These are phyloP conservation scores for Ramalina peruviana DNA, from an alignment of 495 filamentous ascomycete species.

Conservation along the genomic window DNA sequence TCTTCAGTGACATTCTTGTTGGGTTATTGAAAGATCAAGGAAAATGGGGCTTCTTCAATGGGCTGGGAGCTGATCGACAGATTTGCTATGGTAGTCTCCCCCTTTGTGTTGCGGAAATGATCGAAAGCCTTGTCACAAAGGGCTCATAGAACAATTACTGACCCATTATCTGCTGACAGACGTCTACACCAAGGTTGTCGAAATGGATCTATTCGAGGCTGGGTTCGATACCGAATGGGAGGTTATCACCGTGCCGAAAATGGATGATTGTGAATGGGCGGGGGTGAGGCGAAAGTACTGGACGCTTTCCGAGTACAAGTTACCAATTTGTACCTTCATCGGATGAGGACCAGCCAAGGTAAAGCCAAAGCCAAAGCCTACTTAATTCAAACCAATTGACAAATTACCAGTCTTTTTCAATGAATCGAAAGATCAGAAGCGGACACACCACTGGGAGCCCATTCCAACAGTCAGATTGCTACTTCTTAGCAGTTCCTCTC, in stretches of 20 bases:
- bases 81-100: slow-evolving; percentile 53
- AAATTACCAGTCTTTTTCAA: too few relatives aligned
- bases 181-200: slow-evolving; percentile 83
- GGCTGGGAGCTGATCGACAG: slow-evolving; percentile 80
- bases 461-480: too few relatives aligned
- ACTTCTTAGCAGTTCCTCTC: too few relatives aligned
- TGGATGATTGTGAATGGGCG: slow-evolving; percentile 57
- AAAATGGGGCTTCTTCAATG: slow-evolving; percentile 88
- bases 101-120: too few relatives aligned
- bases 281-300: slow-evolving; percentile 82
- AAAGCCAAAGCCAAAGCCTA: too few relatives aligned
- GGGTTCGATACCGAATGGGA: slow-evolving; percentile 85
- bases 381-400: too few relatives aligned
- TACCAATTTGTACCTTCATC: slow-evolving; percentile 34
- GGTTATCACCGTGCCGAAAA: slow-evolving; percentile 52
- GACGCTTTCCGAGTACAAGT: slow-evolving; percentile 59
- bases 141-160: background rate
- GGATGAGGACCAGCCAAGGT: slow-evolving; percentile 2
- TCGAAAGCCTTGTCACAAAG: too few relatives aligned
- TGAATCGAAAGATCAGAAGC: too few relatives aligned
- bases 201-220: slow-evolving; percentile 83
- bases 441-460: too few relatives aligned
- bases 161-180: slow-evolving; percentile 18
- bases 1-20: slow-evolving; percentile 80
- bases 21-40: slow-evolving; percentile 49